These are phyloP conservation scores for Microbotryum intermedium DNA, from an alignment of 1,284 basidiomycete species.

Conservation along the genomic window DNA sequence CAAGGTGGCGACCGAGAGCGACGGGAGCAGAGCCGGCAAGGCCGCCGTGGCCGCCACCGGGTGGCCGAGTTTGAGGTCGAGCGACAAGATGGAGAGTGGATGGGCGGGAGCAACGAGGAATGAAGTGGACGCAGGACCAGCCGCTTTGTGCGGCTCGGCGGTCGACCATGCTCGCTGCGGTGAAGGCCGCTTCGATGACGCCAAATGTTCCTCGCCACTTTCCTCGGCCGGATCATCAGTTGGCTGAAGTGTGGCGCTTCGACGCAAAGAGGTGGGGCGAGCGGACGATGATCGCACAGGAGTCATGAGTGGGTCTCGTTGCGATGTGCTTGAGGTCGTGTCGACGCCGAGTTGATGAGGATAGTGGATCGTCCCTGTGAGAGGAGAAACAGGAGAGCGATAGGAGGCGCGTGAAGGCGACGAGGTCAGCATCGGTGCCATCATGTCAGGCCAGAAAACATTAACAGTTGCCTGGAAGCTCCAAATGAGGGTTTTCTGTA, in stretches of 20 bases:
- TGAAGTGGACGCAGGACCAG: neutral
- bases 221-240: slow-evolving; percentile 1
- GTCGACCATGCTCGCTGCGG: slow-evolving; percentile 17
- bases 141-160: slow-evolving; percentile 3
- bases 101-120: slow-evolving; percentile 14
- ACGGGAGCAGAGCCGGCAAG: slow-evolving; percentile 68
- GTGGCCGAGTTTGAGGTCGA: slow-evolving; percentile 82
- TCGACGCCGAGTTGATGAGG: slow-evolving; percentile 30
- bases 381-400: neutral
- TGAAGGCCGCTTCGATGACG: neutral
- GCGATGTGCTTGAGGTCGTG: neutral
- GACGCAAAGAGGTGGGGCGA: slow-evolving; percentile 2
- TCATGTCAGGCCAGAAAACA: neutral
- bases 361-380: slow-evolving; percentile 33
- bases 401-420: neutral
- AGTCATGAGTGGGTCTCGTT: neutral
- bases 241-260: slow-evolving; percentile 2
- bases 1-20: slow-evolving; percentile 88
- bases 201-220: neutral
- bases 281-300: neutral
- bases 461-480: too few relatives aligned
- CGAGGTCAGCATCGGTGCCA: neutral
- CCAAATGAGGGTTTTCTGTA: too few relatives aligned
- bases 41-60: slow-evolving; percentile 52
- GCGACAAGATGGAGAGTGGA: slow-evolving; percentile 55